A percentile compares a stretch with the other conserved stretches of the same genome.
Conservation (phyloP, 2,329 filamentous ascomycete species). For the Bipolaris zeicola region DNA sequence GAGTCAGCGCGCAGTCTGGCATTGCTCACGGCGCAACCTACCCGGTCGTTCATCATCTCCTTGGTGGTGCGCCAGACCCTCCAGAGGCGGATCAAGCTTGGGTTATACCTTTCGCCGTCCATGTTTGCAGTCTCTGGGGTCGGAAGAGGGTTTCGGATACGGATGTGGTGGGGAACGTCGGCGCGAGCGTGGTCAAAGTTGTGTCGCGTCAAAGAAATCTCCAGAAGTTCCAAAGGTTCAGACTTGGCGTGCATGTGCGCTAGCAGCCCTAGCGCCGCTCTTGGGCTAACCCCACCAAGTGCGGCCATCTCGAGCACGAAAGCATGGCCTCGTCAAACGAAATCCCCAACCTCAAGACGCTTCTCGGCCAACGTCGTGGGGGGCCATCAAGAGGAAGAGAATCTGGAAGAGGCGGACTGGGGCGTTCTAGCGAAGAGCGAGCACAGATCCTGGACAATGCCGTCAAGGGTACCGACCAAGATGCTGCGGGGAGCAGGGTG, state of each 20-base stretch:
- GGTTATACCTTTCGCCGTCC: conserved; percentile 36
- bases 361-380: conserved; percentile 58
- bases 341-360: conserved; percentile 77
- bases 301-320: conserved; percentile 23
- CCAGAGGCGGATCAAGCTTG: conserved; percentile 71
- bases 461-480: conserved; percentile 88
- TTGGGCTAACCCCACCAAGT: conserved; percentile 36
- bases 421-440: conserved; percentile 34
- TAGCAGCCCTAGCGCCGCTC: conserved; percentile 16
- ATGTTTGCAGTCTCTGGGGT: conserved; percentile 25
- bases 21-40: conserved; percentile 55
- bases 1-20: conserved; percentile 24
- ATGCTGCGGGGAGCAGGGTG: conserved; percentile 85
- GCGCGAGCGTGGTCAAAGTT: conserved; percentile 17
- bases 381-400: conserved; percentile 57
- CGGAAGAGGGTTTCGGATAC: conserved; percentile 14
- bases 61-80: conserved; percentile 91
- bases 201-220: conserved; percentile 42
- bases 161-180: conserved; percentile 10
- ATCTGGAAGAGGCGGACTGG: conserved; percentile 43
- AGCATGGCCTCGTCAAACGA: conserved; percentile 68
- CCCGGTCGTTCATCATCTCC: conserved; percentile 91
- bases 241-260: conserved; percentile 29
- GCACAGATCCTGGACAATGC: conserved; percentile 66
- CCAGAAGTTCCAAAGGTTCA: conserved; percentile 22